Percentiles rank a stretch among this genome's conserved stretches.
These are phyloP conservation scores for Holtermannia corniformis DNA, from an alignment of 768 basidiomycete species.

Conservation along the genomic window DNA sequence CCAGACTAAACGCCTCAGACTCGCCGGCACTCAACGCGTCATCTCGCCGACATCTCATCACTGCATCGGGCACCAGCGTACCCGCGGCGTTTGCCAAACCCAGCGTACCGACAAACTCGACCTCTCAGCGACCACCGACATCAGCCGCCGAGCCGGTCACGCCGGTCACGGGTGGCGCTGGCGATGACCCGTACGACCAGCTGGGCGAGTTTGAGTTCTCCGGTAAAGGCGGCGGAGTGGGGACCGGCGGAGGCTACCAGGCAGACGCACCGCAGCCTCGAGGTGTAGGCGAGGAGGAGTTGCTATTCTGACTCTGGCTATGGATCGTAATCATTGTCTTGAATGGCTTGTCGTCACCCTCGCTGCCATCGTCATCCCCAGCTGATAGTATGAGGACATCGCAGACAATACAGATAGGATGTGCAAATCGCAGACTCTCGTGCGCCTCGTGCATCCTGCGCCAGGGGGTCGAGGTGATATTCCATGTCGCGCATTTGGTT, in stretches of 20 bases:
- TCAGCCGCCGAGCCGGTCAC: constrained; percentile 39
- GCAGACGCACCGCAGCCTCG: constrained; percentile 63
- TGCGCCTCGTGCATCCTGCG: too few relatives aligned
- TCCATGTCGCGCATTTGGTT: too few relatives aligned
- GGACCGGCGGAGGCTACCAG: constrained; percentile 52
- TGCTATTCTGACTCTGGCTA: constrained; percentile 49
- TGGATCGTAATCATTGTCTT: not conserved
- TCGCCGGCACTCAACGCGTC: constrained; percentile 80
- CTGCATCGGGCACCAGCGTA: constrained; percentile 13
- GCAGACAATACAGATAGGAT: too few relatives aligned
- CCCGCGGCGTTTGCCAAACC: constrained; percentile 5
- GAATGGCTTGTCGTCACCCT: too few relatives aligned
- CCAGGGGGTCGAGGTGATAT: too few relatives aligned
- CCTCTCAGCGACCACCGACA: constrained; percentile 56
- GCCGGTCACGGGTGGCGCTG: not conserved
- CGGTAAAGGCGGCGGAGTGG: constrained; percentile 40
- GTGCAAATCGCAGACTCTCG: too few relatives aligned
- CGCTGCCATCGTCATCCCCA: too few relatives aligned
- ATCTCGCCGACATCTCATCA: constrained; percentile 49
- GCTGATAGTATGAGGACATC: too few relatives aligned
- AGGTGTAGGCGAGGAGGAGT: constrained; percentile 55
- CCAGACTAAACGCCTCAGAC: constrained; percentile 45
- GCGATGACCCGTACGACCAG: constrained; percentile 69
- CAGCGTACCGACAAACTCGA: constrained; percentile 3
- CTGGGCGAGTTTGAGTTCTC: constrained; percentile 48